Conservation (phyloP, 495 filamentous ascomycete genomes). For the Daldinia decipiens region DNA sequence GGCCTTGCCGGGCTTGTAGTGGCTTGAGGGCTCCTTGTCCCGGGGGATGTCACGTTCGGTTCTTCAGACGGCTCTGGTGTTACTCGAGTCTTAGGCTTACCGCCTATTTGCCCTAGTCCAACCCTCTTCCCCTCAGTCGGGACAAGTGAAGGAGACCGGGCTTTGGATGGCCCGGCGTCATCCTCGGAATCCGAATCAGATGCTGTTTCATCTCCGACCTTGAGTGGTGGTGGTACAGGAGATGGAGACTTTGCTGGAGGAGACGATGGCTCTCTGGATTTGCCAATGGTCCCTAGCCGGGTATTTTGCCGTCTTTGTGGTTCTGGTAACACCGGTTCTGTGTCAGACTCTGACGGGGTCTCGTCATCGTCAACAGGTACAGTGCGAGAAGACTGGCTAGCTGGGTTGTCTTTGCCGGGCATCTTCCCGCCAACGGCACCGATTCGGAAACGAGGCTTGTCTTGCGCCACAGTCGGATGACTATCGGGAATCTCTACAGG, state of each 20-base stretch:
- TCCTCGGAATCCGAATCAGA: slow-evolving; percentile 49
- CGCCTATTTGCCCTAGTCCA: slow-evolving; percentile 58
- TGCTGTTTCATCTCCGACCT: slow-evolving; percentile 54
- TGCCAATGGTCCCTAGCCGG: slow-evolving; percentile 35
- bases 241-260: slow-evolving; percentile 28
- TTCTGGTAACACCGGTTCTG: slow-evolving; percentile 21
- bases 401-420: slow-evolving; percentile 10
- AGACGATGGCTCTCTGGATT: slow-evolving; percentile 12
- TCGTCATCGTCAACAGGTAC: slow-evolving; percentile 44
- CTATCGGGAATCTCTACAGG: slow-evolving; percentile 34
- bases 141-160: slow-evolving; percentile 34
- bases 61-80: slow-evolving; percentile 44
- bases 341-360: slow-evolving; percentile 43
- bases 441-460: slow-evolving; percentile 32
- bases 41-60: slow-evolving; percentile 36
- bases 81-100: slow-evolving; percentile 39
- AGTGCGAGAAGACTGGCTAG: slow-evolving; percentile 40
- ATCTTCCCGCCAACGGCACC: slow-evolving; percentile 46
- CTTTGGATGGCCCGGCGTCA: slow-evolving; percentile 1
- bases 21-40: slow-evolving; percentile 28
- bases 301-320: slow-evolving; percentile 13
- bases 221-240: slow-evolving; percentile 20
- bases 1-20: slow-evolving; percentile 41
- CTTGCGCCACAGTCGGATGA: slow-evolving; percentile 8
- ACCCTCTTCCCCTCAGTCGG: slow-evolving; percentile 40